Conservation (phyloP, 2,329 filamentous ascomycete genomes). For the Fusarium sp. region DNA sequence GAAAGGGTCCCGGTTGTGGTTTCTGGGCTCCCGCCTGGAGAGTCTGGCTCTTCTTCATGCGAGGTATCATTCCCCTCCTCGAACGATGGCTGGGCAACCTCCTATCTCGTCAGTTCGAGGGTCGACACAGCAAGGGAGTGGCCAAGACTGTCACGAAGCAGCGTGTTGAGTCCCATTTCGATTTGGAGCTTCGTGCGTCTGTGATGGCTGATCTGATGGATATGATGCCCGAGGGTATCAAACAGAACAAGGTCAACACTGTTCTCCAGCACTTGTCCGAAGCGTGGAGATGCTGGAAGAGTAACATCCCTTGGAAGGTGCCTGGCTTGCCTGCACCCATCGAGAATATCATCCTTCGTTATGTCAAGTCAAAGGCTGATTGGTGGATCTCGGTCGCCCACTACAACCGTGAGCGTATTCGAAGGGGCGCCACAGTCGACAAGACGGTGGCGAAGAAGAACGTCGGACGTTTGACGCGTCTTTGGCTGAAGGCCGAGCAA, state of each 20-base stretch:
- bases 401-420: conserved; percentile 97
- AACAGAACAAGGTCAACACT: conserved; percentile 99
- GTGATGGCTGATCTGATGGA: conserved; percentile 99
- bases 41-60: conserved; percentile 99
- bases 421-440: conserved; percentile 95
- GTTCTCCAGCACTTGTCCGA: conserved; percentile 97
- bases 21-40: conserved; percentile 99
- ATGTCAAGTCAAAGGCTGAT: conserved; percentile 98
- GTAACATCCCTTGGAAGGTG: conserved; percentile 99
- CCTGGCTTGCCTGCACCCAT: conserved; percentile 96
- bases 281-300: conserved; percentile 99
- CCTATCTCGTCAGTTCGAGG: conserved; percentile 96
- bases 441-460: conserved; percentile 99
- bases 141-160: conserved; percentile 99
- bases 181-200: conserved; percentile 94
- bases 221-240: conserved; percentile 99
- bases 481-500: conserved; percentile 98
- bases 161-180: conserved; percentile 98
- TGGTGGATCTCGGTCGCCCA: conserved; percentile 99
- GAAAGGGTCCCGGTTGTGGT: conserved; percentile 96
- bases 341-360: conserved; percentile 97
- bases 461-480: conserved; percentile 88
- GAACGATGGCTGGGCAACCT: conserved; percentile 98
- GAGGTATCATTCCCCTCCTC: conserved; percentile 94
- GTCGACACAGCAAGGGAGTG: conserved; percentile 97